Evolutionary conservation across 225 moss, liverwort and hornwort species (phyloP), one percentile per base, ranked within the genome.

Genomic region (Asterella californica): DNA sequence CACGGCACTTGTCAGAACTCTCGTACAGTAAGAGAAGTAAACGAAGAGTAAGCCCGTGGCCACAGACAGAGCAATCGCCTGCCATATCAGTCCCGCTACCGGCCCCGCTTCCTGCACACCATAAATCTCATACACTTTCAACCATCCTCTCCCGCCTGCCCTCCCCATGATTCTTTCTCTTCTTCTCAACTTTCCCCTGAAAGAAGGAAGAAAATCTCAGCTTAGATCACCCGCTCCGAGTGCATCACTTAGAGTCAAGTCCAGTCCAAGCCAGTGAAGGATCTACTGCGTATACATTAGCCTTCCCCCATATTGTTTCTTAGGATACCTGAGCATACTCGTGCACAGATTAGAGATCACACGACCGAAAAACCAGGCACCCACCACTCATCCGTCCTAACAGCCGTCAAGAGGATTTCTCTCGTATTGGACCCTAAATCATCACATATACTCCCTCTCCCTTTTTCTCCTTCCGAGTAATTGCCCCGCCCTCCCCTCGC

Each of bases 81-180:
- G 88, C 81, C 79, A 76, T 47, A 82, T 18, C 63, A 88, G 29
- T 6, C 88, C 85, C n/a, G 76, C 82, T 25, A 88, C 77, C n/a
- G 76, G 49, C 78, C 81, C 79, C 33, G 81, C 79, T 57, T 88
- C 85, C 45, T 88, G 83, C 73, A 88, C 76, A 15, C 88, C 88
- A 45, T 88, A 88, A 38, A 86, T 80, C 57, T 88, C 85, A 71
- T 83, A 88, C 42, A 86, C 74, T 71, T 78, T 85, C 83, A 83
- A 73, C 88, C 88, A 88, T 72, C 85, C 85, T 63, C 85, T 75
- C 64, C 73, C 84, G 30, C 79, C 68, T 1, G 64, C 9, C 32
- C 29, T 63, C 66, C 64, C 64, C 78, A 78, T 78, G 25, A 9
- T 63, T 70, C 46, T 72, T 64, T 64, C n/a, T 25, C 36, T 61